phyloP scores from a whole-genome alignment of 192 early-diverging fungal genomes.

The Entomortierella parvispora region DNA sequence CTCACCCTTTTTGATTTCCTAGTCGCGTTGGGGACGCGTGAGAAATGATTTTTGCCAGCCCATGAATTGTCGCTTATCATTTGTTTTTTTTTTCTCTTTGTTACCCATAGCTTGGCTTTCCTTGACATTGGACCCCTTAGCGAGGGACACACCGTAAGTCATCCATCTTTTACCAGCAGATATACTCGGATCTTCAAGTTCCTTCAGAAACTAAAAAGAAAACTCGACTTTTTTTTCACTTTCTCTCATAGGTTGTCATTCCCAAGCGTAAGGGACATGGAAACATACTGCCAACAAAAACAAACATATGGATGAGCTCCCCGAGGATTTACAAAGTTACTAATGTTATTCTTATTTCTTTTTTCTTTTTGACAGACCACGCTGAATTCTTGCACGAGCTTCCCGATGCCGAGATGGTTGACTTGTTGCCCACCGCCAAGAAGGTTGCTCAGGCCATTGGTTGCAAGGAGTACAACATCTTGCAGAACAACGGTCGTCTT shows the following conservation, averaged over 20 bases:
- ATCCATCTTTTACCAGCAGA: background rate
- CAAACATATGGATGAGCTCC: background rate
- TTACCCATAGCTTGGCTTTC: conserved; percentile 42
- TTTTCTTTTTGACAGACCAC: conserved; percentile 61
- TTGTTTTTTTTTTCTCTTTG: background rate
- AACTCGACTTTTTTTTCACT: background rate
- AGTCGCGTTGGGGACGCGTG: too few relatives aligned
- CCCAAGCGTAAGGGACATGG: conserved; percentile 22
- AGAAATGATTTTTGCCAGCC: background rate
- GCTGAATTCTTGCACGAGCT: conserved; percentile 92
- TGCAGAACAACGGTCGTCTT: conserved; percentile 77
- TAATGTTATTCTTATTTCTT: background rate
- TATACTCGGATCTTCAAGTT: background rate
- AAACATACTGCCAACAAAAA: background rate
- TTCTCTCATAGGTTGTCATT: conserved; percentile 17
- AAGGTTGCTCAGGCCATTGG: conserved; percentile 85
- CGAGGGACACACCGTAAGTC: conserved; percentile 33
- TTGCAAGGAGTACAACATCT: conserved; percentile 80
- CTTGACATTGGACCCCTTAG: conserved; percentile 34
- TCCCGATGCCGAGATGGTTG: conserved; percentile 84
- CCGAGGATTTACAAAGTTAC: background rate
- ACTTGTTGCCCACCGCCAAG: conserved; percentile 88
- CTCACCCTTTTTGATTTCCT: too few relatives aligned
- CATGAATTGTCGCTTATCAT: background rate
- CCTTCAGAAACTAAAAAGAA: background rate